Conservation (phyloP, 2,329 filamentous ascomycete genomes). For the Byssothecium circinans region DNA sequence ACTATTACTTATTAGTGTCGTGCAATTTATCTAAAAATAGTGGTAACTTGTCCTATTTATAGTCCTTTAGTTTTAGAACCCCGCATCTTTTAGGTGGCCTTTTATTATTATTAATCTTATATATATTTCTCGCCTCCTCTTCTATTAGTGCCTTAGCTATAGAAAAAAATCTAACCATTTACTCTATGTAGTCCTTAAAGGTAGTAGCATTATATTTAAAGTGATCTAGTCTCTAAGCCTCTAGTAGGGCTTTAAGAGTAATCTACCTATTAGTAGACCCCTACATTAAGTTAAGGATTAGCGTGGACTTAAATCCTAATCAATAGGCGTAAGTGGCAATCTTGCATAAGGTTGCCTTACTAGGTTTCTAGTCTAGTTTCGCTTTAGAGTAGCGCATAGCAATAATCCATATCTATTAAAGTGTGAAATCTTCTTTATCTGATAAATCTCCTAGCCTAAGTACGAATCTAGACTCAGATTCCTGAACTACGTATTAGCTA, state of each 20-base stretch:
- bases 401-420: slow-evolving; percentile 9
- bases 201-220: slow-evolving; percentile 13
- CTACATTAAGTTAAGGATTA: slow-evolving; percentile 7
- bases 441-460: slow-evolving; percentile 4
- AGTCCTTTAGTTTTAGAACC: slow-evolving; percentile 6
- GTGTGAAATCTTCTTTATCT: slow-evolving; percentile 6
- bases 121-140: slow-evolving; percentile 3
- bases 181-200: slow-evolving; percentile 6
- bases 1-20: slow-evolving; percentile 12
- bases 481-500: slow-evolving; percentile 6
- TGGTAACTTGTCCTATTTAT: slow-evolving; percentile 7
- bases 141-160: slow-evolving; percentile 3
- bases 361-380: slow-evolving; percentile 9
- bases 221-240: slow-evolving; percentile 9
- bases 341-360: slow-evolving; percentile 10
- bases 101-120: slow-evolving; percentile 3
- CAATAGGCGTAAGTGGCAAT: slow-evolving; percentile 6
- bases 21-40: slow-evolving; percentile 20
- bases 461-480: slow-evolving; percentile 5
- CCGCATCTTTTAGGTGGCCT: slow-evolving; percentile 10
- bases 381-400: slow-evolving; percentile 10
- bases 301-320: slow-evolving; percentile 12
- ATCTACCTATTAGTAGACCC: slow-evolving; percentile 11
- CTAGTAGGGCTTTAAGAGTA: slow-evolving; percentile 15
- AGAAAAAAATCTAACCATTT: slow-evolving; percentile 8